phyloP scores from a whole-genome alignment of 345 rosid species.

The Firmiana major region DNA sequence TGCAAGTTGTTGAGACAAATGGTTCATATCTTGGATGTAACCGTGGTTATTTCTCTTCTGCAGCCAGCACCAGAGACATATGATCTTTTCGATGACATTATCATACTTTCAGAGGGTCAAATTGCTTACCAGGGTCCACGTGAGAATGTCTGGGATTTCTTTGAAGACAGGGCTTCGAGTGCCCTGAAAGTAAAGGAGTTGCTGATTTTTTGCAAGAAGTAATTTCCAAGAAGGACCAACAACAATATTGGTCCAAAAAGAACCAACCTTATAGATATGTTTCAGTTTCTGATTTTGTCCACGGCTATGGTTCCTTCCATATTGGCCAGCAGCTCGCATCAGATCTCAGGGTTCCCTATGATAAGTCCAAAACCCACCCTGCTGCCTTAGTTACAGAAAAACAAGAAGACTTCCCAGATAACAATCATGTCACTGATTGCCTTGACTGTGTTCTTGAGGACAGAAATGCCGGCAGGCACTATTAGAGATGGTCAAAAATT shows the following conservation, averaged over 20 bases:
- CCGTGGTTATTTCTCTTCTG: conserved; percentile 65
- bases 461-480: conserved; percentile 48
- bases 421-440: conserved; percentile 49
- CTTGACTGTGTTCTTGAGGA: conserved; percentile 51
- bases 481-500: conserved; percentile 42
- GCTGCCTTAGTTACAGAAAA: conserved; percentile 65
- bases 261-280: conserved; percentile 46
- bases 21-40: conserved; percentile 58
- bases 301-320: conserved; percentile 48
- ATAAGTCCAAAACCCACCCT: conserved; percentile 52
- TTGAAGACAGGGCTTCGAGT: conserved; percentile 64
- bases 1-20: conserved; percentile 68
- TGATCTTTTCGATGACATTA: conserved; percentile 75
- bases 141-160: conserved; percentile 60
- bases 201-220: conserved; percentile 81
- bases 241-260: conserved; percentile 65
- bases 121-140: conserved; percentile 72
- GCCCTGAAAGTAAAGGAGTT: conserved; percentile 73
- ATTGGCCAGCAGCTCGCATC: conserved; percentile 42
- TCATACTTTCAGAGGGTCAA: conserved; percentile 64
- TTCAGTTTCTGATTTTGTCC: conserved; percentile 45
- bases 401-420: conserved; percentile 57
- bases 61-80: conserved; percentile 85
- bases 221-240: conserved; percentile 75
- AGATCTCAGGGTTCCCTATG: conserved; percentile 50